phyloP scores from a whole-genome alignment of 805 yeast genomes.

The Deakozyma indianensis region DNA sequence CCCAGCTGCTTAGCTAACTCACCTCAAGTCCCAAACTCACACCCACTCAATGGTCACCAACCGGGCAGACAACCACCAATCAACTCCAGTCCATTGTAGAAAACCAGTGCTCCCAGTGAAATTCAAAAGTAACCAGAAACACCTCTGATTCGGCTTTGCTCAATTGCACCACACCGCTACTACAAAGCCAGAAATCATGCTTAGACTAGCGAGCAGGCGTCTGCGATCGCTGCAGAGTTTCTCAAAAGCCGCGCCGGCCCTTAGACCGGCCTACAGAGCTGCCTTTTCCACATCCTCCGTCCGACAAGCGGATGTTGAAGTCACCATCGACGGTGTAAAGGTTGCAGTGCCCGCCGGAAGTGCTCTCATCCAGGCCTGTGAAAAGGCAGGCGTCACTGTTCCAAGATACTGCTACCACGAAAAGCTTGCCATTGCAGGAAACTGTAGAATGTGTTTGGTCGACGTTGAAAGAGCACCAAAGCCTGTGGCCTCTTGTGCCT shows the following conservation, averaged over 20 bases:
- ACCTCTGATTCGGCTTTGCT: background rate
- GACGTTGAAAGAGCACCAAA: slow-evolving; percentile 84
- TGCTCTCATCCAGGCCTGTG: slow-evolving; percentile 82
- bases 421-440: slow-evolving; percentile 80
- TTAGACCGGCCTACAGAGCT: too few relatives aligned
- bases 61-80: background rate
- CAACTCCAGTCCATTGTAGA: background rate
- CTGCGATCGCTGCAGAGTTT: background rate
- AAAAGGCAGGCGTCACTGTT: slow-evolving; percentile 74
- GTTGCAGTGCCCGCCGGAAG: slow-evolving; percentile 77
- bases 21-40: too few relatives aligned
- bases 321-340: slow-evolving; percentile 50
- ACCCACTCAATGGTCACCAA: background rate
- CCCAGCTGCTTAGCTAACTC: too few relatives aligned
- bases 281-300: slow-evolving; percentile 23
- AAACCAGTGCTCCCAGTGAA: too few relatives aligned
- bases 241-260: too few relatives aligned
- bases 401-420: slow-evolving; percentile 91
- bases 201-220: background rate
- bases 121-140: too few relatives aligned
- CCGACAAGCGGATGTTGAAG: slow-evolving; percentile 38
- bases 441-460: slow-evolving; percentile 86
- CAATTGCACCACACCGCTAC: background rate
- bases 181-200: background rate
- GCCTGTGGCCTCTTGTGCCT: slow-evolving; percentile 80